These are phyloP conservation scores for Aspergillus viridinutans DNA, from an alignment of 2,329 filamentous ascomycete genomes.

Conservation along the genomic window DNA sequence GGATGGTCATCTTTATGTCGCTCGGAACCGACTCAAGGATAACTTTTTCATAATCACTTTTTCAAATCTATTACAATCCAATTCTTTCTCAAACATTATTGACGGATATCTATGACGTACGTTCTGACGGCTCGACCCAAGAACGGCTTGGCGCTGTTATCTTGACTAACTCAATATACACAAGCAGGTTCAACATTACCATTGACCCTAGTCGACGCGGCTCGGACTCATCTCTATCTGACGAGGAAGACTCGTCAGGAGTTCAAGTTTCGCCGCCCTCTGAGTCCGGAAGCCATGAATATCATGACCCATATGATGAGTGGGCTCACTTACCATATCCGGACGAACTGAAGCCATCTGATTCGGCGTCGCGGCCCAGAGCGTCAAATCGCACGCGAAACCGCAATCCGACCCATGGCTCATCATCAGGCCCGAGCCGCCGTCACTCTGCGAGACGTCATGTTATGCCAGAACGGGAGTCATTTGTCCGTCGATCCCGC, in stretches of 20 bases:
- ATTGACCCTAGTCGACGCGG: constrained; percentile 38
- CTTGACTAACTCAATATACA: constrained; percentile 6
- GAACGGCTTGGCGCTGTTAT: neutral
- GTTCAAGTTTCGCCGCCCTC: constrained; percentile 43
- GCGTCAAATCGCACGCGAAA: constrained; percentile 34
- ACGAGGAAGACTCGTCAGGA: constrained; percentile 45
- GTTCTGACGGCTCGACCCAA: constrained; percentile 2
- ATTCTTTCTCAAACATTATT: neutral
- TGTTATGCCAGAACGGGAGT: constrained; percentile 34
- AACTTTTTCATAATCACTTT: neutral
- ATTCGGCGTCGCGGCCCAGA: constrained; percentile 44
- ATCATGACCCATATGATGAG: constrained; percentile 34
- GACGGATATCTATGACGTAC: constrained; percentile 17
- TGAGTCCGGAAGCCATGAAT: constrained; percentile 38
- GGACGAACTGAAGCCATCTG: constrained; percentile 45
- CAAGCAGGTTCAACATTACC: constrained; percentile 40
- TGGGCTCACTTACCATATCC: constrained; percentile 41
- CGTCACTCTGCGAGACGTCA: constrained; percentile 37
- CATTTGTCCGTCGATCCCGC: constrained; percentile 35
- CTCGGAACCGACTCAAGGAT: neutral
- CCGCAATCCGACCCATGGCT: constrained; percentile 36
- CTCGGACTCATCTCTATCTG: constrained; percentile 38
- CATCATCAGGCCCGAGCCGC: constrained; percentile 33
- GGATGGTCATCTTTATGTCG: neutral
- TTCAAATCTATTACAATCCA: neutral